phyloP scores from a whole-genome alignment of 1,139 yeast species.

The Arxiozyma heterogenica region DNA sequence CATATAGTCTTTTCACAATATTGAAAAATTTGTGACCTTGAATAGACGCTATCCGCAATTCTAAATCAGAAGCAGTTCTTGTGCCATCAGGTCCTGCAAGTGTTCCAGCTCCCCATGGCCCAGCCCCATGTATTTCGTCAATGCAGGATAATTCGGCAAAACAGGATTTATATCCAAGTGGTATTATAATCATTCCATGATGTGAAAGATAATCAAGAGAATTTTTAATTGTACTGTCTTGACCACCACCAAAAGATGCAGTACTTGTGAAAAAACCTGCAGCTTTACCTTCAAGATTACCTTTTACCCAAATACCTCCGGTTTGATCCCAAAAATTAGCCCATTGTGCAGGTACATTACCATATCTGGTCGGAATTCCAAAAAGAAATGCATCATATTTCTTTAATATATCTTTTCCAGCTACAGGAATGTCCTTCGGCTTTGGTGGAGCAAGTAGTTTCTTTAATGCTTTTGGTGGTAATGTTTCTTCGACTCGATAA shows the following conservation, averaged over 20 bases:
- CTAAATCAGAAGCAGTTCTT: constrained; percentile 10
- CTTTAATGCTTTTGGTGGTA: constrained; percentile 37
- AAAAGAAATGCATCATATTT: constrained; percentile 15
- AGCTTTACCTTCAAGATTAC: constrained; percentile 45
- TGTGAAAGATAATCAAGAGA: constrained; percentile 10
- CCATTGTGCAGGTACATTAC: constrained; percentile 27
- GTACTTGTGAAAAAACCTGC: constrained; percentile 50
- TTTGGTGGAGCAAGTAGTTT: constrained; percentile 27
- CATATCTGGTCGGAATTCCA: constrained; percentile 15
- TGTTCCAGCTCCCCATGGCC: constrained; percentile 16
- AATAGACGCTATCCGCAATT: constrained; percentile 10
- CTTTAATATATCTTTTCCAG: constrained; percentile 8
- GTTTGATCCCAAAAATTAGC: constrained; percentile 52
- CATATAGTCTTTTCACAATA: constrained; percentile 1
- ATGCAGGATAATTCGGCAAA: constrained; percentile 12
- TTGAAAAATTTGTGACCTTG: constrained; percentile 12
- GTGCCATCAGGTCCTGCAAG: constrained; percentile 14
- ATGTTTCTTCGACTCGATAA: constrained; percentile 65
- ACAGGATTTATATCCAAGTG: constrained; percentile 12
- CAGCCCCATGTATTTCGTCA: constrained; percentile 14
- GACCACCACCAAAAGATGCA: constrained; percentile 28
- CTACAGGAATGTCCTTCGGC: constrained; percentile 42
- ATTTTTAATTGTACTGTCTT: constrained; percentile 12
- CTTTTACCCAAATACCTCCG: constrained; percentile 48
- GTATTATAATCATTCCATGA: constrained; percentile 14